Percentiles rank a stretch among this genome's conserved stretches.
These are phyloP conservation scores for Plasmodium chabaudi DNA, from an alignment of 169 alveolate genomes.

Conservation along the genomic window DNA sequence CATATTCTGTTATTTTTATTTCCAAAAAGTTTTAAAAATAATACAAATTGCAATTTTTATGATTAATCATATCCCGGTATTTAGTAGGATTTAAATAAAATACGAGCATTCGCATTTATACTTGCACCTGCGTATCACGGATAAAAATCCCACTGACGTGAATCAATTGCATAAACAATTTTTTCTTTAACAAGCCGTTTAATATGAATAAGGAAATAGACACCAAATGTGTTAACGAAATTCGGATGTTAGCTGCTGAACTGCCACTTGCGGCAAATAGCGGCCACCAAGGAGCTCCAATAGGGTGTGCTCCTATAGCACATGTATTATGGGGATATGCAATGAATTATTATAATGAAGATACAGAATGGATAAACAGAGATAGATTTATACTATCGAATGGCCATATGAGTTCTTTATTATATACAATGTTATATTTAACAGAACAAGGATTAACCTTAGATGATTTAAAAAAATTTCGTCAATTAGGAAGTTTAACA, in stretches of 20 bases:
- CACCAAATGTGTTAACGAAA: slow-evolving; percentile 67
- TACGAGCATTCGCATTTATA: no score
- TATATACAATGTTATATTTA: slow-evolving; percentile 86
- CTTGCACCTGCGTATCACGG: no score
- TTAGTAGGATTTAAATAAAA: no score
- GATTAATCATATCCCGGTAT: no score
- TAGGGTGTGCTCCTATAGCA: slow-evolving; percentile 90
- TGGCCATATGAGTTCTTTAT: slow-evolving; percentile 88
- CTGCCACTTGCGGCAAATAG: slow-evolving; percentile 81
- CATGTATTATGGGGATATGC: slow-evolving; percentile 85
- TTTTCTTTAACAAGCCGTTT: background rate
- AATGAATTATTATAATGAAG: slow-evolving; percentile 80
- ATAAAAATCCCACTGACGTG: no score
- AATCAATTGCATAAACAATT: no score
- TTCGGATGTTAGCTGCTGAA: slow-evolving; percentile 76
- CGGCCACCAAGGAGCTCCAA: slow-evolving; percentile 91
- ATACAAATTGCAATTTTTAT: no score
- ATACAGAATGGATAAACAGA: slow-evolving; percentile 86
- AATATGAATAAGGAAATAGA: slow-evolving; percentile 38
- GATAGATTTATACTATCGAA: slow-evolving; percentile 88
- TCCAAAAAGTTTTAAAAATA: no score
- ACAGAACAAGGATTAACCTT: slow-evolving; percentile 80
- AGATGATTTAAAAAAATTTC: slow-evolving; percentile 82
- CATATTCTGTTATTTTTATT: no score
- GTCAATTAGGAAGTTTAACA: slow-evolving; percentile 80